Percentiles rank a stretch among this genome's conserved stretches.
Evolutionary conservation across 495 filamentous ascomycete species (phyloP).

Genomic region (Tetracladium marchalianum): DNA sequence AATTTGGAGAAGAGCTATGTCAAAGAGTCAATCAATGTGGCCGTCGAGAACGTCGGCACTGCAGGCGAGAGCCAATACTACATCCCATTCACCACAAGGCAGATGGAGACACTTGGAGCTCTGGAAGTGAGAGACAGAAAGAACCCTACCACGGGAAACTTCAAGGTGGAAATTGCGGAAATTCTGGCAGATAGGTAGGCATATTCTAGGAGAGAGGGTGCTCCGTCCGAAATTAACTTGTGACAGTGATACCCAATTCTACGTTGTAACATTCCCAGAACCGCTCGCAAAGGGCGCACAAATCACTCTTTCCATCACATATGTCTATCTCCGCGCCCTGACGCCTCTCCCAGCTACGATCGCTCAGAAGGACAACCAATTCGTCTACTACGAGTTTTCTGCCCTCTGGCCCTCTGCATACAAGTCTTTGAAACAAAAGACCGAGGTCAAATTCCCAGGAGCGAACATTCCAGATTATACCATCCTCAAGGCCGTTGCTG

Average conservation of each 20-base stretch:
- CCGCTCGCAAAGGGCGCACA: slow-evolving; percentile 67
- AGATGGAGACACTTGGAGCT: slow-evolving; percentile 67
- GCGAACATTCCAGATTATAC: slow-evolving; percentile 78
- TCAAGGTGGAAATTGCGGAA: slow-evolving; percentile 56
- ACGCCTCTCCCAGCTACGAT: slow-evolving; percentile 72
- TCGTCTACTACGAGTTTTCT: slow-evolving; percentile 71
- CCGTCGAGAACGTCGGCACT: slow-evolving; percentile 75
- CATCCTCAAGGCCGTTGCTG: slow-evolving; percentile 51
- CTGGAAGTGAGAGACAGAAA: slow-evolving; percentile 91
- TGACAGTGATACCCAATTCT: slow-evolving; percentile 68
- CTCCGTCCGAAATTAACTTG: neutral
- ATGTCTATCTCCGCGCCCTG: slow-evolving; percentile 64
- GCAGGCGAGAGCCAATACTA: slow-evolving; percentile 81
- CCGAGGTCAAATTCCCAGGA: slow-evolving; percentile 82
- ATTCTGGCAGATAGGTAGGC: slow-evolving; percentile 51
- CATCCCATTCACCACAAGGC: slow-evolving; percentile 66
- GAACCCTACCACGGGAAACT: slow-evolving; percentile 51
- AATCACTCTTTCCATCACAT: slow-evolving; percentile 79
- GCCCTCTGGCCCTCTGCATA: slow-evolving; percentile 78
- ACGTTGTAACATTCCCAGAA: slow-evolving; percentile 63
- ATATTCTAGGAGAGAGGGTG: neutral
- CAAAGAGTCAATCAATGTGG: slow-evolving; percentile 82
- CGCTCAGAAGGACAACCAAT: slow-evolving; percentile 73
- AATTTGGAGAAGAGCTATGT: slow-evolving; percentile 88
- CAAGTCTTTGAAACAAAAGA: slow-evolving; percentile 83